A percentile compares a stretch with the other conserved stretches of the same genome.
Conservation (phyloP, 345 rosid genomes). For the Eucalyptus pauciflora region DNA sequence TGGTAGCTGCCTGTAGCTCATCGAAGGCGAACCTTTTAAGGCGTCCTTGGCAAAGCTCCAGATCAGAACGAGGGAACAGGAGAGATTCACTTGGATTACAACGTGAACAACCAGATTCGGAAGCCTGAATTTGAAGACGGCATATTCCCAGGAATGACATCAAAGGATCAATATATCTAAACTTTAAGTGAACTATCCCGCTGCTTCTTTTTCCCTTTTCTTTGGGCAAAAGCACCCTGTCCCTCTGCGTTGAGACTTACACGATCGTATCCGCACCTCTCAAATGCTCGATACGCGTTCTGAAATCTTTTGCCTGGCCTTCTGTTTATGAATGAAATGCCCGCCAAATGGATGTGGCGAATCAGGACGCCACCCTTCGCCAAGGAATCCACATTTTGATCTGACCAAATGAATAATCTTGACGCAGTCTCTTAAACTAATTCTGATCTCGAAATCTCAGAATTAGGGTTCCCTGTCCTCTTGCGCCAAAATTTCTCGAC, state of each 20-base stretch:
- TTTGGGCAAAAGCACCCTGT: neutral
- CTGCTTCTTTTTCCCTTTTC: neutral
- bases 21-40: neutral
- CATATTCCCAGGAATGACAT: too few relatives aligned
- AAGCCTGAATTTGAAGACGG: neutral
- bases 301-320: neutral
- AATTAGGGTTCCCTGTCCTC: neutral
- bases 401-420: neutral
- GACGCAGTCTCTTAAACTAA: neutral
- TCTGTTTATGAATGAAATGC: neutral
- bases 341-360: neutral
- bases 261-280: neutral
- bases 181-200: neutral
- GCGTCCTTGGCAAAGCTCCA: neutral
- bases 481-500: neutral
- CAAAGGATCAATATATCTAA: too few relatives aligned
- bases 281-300: neutral
- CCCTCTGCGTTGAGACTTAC: neutral
- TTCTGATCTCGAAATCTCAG: neutral
- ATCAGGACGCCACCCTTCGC: neutral
- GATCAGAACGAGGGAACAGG: neutral
- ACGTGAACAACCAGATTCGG: neutral
- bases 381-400: neutral
- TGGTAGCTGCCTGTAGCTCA: neutral
- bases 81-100: neutral